Conservation (phyloP, 768 basidiomycete genomes). For the Boletus bicolor region DNA sequence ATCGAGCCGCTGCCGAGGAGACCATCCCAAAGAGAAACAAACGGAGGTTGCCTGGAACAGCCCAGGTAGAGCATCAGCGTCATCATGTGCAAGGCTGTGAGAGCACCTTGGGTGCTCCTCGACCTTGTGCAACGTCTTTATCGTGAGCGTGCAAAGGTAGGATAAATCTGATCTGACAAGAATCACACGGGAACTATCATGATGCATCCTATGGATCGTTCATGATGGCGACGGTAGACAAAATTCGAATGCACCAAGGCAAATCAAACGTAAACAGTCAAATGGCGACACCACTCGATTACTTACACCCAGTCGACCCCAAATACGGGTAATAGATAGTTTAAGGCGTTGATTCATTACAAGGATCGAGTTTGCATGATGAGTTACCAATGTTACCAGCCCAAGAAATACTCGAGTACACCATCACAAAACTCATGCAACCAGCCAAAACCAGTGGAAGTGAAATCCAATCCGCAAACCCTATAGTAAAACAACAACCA, state of each 20-base stretch:
- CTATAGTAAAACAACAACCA: slow-evolving; percentile 6
- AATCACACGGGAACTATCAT: too few relatives aligned
- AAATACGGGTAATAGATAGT: not conserved
- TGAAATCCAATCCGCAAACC: not conserved
- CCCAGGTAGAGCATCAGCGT: not conserved
- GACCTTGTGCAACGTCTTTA: not conserved
- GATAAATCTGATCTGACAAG: not conserved
- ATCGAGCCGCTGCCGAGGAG: not conserved
- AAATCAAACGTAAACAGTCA: not conserved
- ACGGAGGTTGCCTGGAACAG: not conserved
- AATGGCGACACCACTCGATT: too few relatives aligned
- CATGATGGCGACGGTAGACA: not conserved
- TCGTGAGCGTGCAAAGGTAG: not conserved
- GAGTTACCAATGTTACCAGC: slow-evolving; percentile 12
- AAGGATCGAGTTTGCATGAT: slow-evolving; percentile 5
- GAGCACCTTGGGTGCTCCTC: not conserved
- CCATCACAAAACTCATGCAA: slow-evolving; percentile 2
- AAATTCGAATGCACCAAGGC: not conserved
- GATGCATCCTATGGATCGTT: not conserved
- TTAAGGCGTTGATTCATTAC: slow-evolving; percentile 5
- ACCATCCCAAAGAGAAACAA: not conserved
- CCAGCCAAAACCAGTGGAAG: slow-evolving; percentile 16
- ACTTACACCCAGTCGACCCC: not conserved
- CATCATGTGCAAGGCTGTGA: not conserved
- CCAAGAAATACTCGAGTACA: slow-evolving; percentile 9